phyloP scores from a whole-genome alignment of 169 alveolate species.

The Plasmodium billcollinsi region DNA sequence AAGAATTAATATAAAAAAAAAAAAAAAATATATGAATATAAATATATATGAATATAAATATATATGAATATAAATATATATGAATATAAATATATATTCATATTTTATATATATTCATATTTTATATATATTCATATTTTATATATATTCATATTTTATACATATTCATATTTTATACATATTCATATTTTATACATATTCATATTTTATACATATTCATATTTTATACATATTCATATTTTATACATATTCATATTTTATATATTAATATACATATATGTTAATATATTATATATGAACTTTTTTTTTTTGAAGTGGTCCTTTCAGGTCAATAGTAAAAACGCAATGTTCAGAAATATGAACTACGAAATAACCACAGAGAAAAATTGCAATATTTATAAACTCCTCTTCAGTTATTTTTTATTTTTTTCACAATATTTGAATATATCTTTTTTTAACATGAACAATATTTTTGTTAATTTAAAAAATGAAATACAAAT shows the following conservation, averaged over 20 bases:
- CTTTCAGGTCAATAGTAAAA: slow-evolving; percentile 30
- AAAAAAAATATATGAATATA: background rate
- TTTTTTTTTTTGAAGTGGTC: background rate
- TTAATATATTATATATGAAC: background rate
- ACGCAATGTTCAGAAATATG: background rate
- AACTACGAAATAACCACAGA: slow-evolving; percentile 18
- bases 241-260: too few relatives aligned
- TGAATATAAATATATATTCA: background rate
- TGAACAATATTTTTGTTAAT: slow-evolving; percentile 39
- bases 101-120: background rate
- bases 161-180: too few relatives aligned
- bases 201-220: too few relatives aligned
- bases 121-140: background rate
- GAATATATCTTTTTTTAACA: slow-evolving; percentile 42
- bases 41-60: background rate
- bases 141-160: too few relatives aligned
- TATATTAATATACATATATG: too few relatives aligned
- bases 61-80: background rate
- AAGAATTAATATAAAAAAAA: background rate
- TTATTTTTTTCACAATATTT: slow-evolving; percentile 45
- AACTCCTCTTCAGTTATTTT: slow-evolving; percentile 18
- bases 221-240: too few relatives aligned
- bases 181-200: too few relatives aligned
- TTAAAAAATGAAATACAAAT: background rate
- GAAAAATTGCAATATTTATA: background rate